Conservation (phyloP, 352 stramenopile genomes). For the Elongisporangium undulatum region DNA sequence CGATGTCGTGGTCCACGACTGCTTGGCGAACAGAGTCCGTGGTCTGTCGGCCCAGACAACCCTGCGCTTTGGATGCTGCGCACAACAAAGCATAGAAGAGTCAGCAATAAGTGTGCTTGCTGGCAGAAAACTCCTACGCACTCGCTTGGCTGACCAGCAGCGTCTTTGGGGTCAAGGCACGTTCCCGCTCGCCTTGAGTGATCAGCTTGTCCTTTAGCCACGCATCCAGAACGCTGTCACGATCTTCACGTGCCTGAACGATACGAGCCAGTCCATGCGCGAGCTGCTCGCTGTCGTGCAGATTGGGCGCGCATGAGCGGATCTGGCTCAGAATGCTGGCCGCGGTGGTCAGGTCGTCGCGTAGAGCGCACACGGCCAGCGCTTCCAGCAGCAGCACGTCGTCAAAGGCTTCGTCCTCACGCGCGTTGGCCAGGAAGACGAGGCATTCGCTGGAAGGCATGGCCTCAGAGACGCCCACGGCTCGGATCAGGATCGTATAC, state of each 20-base stretch:
- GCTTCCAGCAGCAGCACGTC: constrained; percentile 58
- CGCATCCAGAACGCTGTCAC: constrained; percentile 23
- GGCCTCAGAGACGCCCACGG: constrained; percentile 30
- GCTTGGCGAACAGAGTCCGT: constrained; percentile 57
- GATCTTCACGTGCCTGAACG: constrained; percentile 21
- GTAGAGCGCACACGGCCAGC: constrained; percentile 42
- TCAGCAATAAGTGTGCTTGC: neutral
- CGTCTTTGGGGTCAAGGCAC: neutral
- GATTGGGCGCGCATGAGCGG: constrained; percentile 17
- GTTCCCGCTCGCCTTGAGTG: constrained; percentile 26
- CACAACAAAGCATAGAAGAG: neutral
- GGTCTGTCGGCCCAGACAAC: constrained; percentile 58
- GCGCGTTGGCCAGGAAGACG: constrained; percentile 40
- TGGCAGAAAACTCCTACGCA: neutral
- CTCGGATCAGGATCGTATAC: constrained; percentile 64
- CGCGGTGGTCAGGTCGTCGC: constrained; percentile 29
- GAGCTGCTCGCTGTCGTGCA: constrained; percentile 42
- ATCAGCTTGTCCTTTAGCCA: constrained; percentile 35
- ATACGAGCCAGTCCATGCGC: constrained; percentile 38
- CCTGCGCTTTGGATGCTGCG: constrained; percentile 33
- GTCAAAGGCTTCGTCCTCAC: constrained; percentile 48
- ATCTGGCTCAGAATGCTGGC: constrained; percentile 32
- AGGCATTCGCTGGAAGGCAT: constrained; percentile 33
- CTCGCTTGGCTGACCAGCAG: constrained; percentile 8
- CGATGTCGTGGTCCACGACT: constrained; percentile 70